Base-by-base conservation (phyloP, 176 grass and related monocot genomes). In the Carex cristatella region DNA sequence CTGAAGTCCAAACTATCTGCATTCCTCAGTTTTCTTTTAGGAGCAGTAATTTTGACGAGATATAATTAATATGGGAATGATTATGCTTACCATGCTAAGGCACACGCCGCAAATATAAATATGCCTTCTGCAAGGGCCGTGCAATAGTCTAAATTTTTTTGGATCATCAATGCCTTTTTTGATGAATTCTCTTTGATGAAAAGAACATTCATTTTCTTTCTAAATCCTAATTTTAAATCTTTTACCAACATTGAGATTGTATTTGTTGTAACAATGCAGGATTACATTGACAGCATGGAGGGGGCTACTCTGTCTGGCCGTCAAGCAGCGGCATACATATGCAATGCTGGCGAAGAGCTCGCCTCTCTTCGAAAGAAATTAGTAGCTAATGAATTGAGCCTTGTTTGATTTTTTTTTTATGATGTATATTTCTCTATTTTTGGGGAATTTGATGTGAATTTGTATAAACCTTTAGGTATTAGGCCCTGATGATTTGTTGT, bases 221-320 rank as follows among this genome's bases (percentile, higher is more conserved):
- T 70, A 18, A 38, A 42, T 42, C 32, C 3, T 69, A n/a, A 28
- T 37, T 57, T 37, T 7, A 56, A 44, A 30, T 66, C 10, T 63
- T 79, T 66, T 18, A 33, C 5, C 32, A 66, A 79, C 18, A 13
- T 48, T 49, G 23, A 55, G 7, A 67, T 57, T 31, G 33, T 83
- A 66, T 33, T 27, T 84, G 10, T 33, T 86, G 11, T 33, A 18
- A 87, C 84, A 51, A 30, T 86, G n/a, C 80, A 98, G 95, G 95
- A 98, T 82, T 98, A 98, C 48, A 98, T 98, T 38, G 95, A 98
- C 89, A 98, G 95, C 83, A 98, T 98, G 95, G 95, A 98, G 91
- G 95, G 95, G 28, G 95, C 95, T 35, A 98, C 95, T 79, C 93
- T 98, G 32, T 98, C 95, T 12, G 95, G 95, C 18, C 85, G 95